phyloP scores from a whole-genome alignment of 2,329 filamentous ascomycete species.

The Fusarium ramigenum region DNA sequence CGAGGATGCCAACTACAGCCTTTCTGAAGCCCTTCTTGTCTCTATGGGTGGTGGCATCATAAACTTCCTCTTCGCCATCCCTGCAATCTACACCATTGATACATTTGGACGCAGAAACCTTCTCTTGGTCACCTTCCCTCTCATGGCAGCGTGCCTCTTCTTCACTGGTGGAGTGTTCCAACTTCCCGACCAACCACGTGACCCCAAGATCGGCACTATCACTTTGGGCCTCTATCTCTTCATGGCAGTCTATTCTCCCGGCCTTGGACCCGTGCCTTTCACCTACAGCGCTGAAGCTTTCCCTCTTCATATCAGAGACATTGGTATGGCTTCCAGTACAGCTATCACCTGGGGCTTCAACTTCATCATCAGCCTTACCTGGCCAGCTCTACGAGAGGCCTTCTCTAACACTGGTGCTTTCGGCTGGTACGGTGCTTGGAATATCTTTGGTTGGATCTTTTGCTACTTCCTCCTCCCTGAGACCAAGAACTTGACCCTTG shows the following conservation, averaged over 20 bases:
- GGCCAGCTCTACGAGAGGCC: conserved; percentile 37
- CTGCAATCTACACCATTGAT: conserved; percentile 67
- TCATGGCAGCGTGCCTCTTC: conserved; percentile 65
- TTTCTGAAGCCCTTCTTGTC: conserved; percentile 58
- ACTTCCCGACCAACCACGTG: conserved; percentile 40
- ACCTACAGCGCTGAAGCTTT: conserved; percentile 69
- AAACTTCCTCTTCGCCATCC: conserved; percentile 67
- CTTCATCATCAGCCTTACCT: conserved; percentile 50
- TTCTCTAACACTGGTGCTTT: conserved; percentile 50
- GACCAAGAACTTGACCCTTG: conserved; percentile 48
- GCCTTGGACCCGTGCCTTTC: conserved; percentile 67
- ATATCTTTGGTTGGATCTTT: conserved; percentile 47
- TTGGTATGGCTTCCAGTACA: conserved; percentile 61
- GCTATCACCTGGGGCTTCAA: conserved; percentile 54
- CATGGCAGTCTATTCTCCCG: conserved; percentile 56
- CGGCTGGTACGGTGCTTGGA: conserved; percentile 52
- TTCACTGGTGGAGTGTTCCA: conserved; percentile 62
- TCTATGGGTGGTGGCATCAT: conserved; percentile 66
- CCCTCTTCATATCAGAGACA: conserved; percentile 63
- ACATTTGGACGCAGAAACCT: conserved; percentile 66
- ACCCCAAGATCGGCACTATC: conserved; percentile 46
- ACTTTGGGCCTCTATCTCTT: conserved; percentile 53
- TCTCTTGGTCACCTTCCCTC: conserved; percentile 65
- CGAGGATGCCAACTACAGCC: conserved; percentile 51
- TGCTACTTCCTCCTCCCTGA: conserved; percentile 49